These are phyloP conservation scores for Penicillium manginii DNA, from an alignment of 495 filamentous ascomycete genomes.

Conservation along the genomic window DNA sequence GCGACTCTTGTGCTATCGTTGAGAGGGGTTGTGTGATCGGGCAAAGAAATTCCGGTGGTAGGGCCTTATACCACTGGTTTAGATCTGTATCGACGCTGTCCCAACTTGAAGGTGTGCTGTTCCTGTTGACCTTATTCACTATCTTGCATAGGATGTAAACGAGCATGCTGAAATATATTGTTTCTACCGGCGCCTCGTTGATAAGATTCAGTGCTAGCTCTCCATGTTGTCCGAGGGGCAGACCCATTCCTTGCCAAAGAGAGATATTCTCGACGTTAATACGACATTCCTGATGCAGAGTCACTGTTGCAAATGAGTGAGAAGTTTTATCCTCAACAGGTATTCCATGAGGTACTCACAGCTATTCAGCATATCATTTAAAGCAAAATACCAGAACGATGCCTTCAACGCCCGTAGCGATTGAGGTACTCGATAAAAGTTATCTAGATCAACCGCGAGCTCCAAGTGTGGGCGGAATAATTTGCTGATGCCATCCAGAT, in stretches of 20 bases:
- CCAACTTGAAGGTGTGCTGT: constrained; percentile 13
- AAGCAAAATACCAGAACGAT: constrained; percentile 25
- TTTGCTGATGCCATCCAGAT: constrained; percentile 23
- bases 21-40: constrained; percentile 8
- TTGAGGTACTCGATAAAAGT: constrained; percentile 8
- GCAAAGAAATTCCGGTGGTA: constrained; percentile 12
- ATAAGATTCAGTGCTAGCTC: background rate
- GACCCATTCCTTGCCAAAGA: constrained; percentile 53
- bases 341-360: constrained; percentile 12
- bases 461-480: constrained; percentile 15
- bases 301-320: constrained; percentile 29
- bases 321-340: background rate
- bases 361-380: constrained; percentile 25
- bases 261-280: constrained; percentile 47
- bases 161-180: constrained; percentile 29
- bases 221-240: constrained; percentile 45
- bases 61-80: constrained; percentile 11
- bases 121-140: constrained; percentile 37
- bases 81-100: constrained; percentile 10
- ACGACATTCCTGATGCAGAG: constrained; percentile 48
- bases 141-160: constrained; percentile 53
- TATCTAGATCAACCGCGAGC: background rate
- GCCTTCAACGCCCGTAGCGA: constrained; percentile 16
- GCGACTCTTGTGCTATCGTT: background rate
- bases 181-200: constrained; percentile 5